Evolutionary conservation across 148 eudicot genomes (phyloP).

Genomic region (Spergularia bocconei): DNA sequence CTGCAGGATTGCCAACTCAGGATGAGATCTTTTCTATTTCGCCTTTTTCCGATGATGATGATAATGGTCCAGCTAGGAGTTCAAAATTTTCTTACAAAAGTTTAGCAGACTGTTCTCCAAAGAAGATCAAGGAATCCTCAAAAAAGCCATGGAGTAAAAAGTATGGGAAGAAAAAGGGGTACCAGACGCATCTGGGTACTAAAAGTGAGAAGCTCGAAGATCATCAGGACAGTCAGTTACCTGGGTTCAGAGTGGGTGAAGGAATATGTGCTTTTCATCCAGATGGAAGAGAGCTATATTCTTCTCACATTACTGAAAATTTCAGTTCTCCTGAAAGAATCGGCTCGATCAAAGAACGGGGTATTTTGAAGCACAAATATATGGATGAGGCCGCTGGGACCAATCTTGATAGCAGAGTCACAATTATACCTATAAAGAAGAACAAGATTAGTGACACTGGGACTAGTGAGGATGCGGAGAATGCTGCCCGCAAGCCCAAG

Average conservation of each 20-base stretch:
- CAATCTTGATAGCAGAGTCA: constrained; percentile 37
- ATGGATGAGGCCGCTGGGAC: constrained; percentile 46
- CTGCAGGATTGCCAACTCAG: constrained; percentile 90
- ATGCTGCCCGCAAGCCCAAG: constrained; percentile 41
- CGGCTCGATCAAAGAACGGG: constrained; percentile 47
- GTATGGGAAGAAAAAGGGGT: constrained; percentile 52
- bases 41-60: constrained; percentile 96
- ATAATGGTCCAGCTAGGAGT: constrained; percentile 50
- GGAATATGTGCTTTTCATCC: constrained; percentile 35
- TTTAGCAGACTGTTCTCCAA: constrained; percentile 66
- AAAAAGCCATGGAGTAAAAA: constrained; percentile 66
- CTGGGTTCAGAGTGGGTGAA: constrained; percentile 35
- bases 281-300: constrained; percentile 28
- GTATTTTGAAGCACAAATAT: constrained; percentile 49
- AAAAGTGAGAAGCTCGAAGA: constrained; percentile 43
- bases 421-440: constrained; percentile 51
- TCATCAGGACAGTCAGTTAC: constrained; percentile 30
- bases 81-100: constrained; percentile 72
- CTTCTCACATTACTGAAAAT: constrained; percentile 50
- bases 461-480: constrained; percentile 42
- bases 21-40: constrained; percentile 85
- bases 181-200: constrained; percentile 29
- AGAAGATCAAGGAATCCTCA: constrained; percentile 59
- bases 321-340: constrained; percentile 44
- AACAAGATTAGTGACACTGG: constrained; percentile 34